Evolutionary conservation across 495 filamentous ascomycete species (phyloP), one percentile per base, ranked within the genome.

Genomic region (Penicillium bialowiezense): DNA sequence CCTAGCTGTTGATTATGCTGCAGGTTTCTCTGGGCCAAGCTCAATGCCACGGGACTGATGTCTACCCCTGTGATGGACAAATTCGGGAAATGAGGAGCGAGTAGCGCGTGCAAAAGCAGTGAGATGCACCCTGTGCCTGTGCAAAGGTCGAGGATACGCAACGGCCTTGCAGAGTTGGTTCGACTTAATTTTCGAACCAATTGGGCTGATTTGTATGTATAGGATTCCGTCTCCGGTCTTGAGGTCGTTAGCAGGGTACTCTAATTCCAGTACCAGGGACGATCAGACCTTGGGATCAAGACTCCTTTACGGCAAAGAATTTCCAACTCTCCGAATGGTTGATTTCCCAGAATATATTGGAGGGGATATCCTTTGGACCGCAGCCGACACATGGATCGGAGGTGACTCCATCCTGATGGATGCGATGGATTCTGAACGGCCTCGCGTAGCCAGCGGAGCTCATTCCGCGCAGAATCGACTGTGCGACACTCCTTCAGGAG

Each of bases 61-160:
- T 72, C 70, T 41, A 75, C 24, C 42, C 75, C 67, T 58, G 71
- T 33, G 58, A 78, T 63, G 48, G 65, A 54, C 47, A 69, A 20
- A 41, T 64, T 5, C 29, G 56, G 26, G 49, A 60, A 48, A 40
- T 55, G 53, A 12, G 62, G 55, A 20, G 52, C 49, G 37, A 92
- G 76, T 5, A 79, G 74, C 10, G 80, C 59, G 55, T 82, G 67
- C 0, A 96, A 72, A 7, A 88, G 80, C 7, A 97, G 80, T 0
- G 90, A 70, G 51, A 98, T 95, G 65, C 93, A 97, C 21, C 93
- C 93, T 14, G 88, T 89, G 3, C 93, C 93, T 0, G 89, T 88
- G 64, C 93, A 97, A 20, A 96, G 68, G 65, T 98, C 93, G 2
- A 97, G 60, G 18, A 97, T 75, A 23, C 74, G 77, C 6, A 93